Conservation (phyloP, 2,329 filamentous ascomycete species). For the Cryoendolithus antarcticus region DNA sequence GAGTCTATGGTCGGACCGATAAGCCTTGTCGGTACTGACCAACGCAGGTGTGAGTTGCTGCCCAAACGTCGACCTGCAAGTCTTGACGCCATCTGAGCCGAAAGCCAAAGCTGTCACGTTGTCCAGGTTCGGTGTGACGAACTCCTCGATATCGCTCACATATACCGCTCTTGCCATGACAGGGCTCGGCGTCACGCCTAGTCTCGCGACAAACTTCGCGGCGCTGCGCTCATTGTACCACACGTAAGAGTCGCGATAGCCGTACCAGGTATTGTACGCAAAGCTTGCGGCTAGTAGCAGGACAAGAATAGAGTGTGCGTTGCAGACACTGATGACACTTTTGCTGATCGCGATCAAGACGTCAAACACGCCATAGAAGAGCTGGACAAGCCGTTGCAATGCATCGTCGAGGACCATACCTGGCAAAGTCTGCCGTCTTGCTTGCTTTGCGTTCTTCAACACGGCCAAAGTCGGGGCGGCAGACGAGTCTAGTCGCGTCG, state of each 20-base stretch:
- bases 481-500: slow-evolving; percentile 31
- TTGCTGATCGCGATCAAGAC: slow-evolving; percentile 27
- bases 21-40: background rate
- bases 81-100: slow-evolving; percentile 6
- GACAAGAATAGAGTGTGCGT: slow-evolving; percentile 63
- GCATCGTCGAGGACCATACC: slow-evolving; percentile 20
- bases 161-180: slow-evolving; percentile 82
- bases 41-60: slow-evolving; percentile 15
- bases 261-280: slow-evolving; percentile 61
- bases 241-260: slow-evolving; percentile 56
- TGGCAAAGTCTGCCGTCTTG: slow-evolving; percentile 11
- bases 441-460: slow-evolving; percentile 5
- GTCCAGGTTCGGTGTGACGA: slow-evolving; percentile 25
- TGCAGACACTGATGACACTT: slow-evolving; percentile 16
- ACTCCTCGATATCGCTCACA: slow-evolving; percentile 63
- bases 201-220: slow-evolving; percentile 62
- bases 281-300: slow-evolving; percentile 55
- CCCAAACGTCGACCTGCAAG: slow-evolving; percentile 22
- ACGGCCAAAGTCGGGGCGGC: slow-evolving; percentile 2
- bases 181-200: slow-evolving; percentile 67
- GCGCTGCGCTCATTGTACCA: slow-evolving; percentile 85
- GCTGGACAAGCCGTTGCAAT: slow-evolving; percentile 13
- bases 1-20: slow-evolving; percentile 37
- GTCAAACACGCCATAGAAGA: slow-evolving; percentile 25
- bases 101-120: slow-evolving; percentile 8